Conservation (phyloP, 306 rosid genomes). For the Parietaria judaica region DNA sequence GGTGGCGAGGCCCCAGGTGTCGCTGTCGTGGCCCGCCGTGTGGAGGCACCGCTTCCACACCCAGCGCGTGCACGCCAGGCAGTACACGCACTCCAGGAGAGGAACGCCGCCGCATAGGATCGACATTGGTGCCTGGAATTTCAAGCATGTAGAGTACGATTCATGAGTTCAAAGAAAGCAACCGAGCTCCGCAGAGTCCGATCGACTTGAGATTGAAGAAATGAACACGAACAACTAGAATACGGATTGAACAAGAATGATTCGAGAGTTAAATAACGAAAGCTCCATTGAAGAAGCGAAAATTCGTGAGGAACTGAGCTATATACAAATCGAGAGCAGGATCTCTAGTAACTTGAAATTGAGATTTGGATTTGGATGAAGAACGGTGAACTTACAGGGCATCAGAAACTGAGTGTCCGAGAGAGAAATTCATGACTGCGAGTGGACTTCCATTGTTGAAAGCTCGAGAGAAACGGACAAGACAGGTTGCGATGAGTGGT, state of each 20-base stretch:
- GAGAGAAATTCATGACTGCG: slow-evolving; percentile 4
- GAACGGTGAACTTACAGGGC: slow-evolving; percentile 8
- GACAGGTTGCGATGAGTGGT: slow-evolving; percentile 16
- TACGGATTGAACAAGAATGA: background rate
- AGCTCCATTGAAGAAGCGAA: background rate
- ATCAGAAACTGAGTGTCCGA: background rate
- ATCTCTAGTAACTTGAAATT: background rate
- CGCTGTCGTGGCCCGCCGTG: slow-evolving; percentile 94
- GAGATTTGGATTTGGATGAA: slow-evolving; percentile 7
- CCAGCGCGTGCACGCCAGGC: slow-evolving; percentile 91
- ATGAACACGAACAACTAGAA: background rate
- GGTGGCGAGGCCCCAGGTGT: slow-evolving; percentile 72
- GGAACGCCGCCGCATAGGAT: slow-evolving; percentile 58
- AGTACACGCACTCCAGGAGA: slow-evolving; percentile 85
- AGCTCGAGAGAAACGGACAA: slow-evolving; percentile 1
- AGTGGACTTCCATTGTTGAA: slow-evolving; percentile 13
- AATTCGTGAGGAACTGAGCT: background rate
- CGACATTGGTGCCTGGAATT: slow-evolving; percentile 47
- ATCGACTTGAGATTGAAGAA: background rate
- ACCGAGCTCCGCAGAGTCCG: too few relatives aligned
- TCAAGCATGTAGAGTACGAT: slow-evolving; percentile 17
- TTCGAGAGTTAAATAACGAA: background rate
- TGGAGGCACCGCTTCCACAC: slow-evolving; percentile 91
- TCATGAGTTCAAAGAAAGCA: background rate
- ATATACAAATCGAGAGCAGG: slow-evolving; percentile 6